Base-by-base conservation (phyloP, 352 stramenopile species). In the Hyaloperonospora brassicae region DNA sequence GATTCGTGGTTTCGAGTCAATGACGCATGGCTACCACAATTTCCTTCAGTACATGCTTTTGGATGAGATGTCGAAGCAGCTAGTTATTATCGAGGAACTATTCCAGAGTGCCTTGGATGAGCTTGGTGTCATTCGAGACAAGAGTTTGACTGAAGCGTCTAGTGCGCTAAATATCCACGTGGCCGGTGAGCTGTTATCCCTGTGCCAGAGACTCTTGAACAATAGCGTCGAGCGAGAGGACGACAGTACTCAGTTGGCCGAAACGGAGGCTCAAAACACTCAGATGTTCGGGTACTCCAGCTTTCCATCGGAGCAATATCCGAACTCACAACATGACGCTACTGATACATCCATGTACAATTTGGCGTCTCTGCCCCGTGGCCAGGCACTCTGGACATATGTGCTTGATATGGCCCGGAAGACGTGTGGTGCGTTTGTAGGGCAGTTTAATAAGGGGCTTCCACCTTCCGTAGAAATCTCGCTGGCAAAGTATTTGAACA, bases 21-120 rank as follows among this genome's bases (percentile, higher is more conserved):
- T 93, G 75, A 90, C 80, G 0, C 80, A 93, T 57, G 84, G 84
- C n/a, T 93, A 93, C 52, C 84, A 93, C 72, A 93, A 93, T 60
- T 93, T 93, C 23, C 59, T 93, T 21, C 84, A 93, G 61, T 93
- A 89, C 50, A 93, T 93, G 84, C 61, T 93, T 22, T 55, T 93
- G 11, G 84, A 93, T 51, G 80, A 93, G 53, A 69, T 91, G 39
- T 76, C 80, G n/a, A 91, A 93, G 47, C 72, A 82, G 49, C 75
- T 71, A 11, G 38, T 61, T 13, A 84, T 90, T 31, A 49, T 93
- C 21, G 66, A 89, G 8, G 63, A 74, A 35, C 44, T 93, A 10
- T 93, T 91, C 38, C 57, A 66, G 21, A 87, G 88, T 44, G 78
- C 84, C 1, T 49, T 74, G 13, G 51, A 84, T 45, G 79, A 93